phyloP scores from a whole-genome alignment of 768 basidiomycete genomes.

The Tylopilus sp. region DNA sequence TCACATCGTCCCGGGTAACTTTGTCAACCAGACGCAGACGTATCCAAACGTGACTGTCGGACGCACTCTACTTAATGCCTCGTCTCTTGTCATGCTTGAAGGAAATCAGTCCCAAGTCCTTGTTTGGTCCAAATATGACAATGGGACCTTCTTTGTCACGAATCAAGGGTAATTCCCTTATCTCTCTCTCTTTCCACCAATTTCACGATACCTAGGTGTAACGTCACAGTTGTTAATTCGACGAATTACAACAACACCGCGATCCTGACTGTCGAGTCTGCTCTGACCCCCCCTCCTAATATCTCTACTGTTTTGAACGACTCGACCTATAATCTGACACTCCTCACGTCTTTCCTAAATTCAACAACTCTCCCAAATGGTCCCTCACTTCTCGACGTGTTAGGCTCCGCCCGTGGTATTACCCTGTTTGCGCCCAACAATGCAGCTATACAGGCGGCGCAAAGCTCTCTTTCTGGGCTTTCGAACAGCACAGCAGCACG shows the following conservation, averaged over 20 bases:
- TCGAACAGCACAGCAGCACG: conserved; percentile 47
- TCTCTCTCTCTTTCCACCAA: not conserved
- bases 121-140: conserved; percentile 38
- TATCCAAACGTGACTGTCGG: conserved; percentile 62
- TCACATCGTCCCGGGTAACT: conserved; percentile 54
- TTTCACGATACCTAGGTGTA: conserved; percentile 31
- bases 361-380: conserved; percentile 26
- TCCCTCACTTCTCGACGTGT: conserved; percentile 21
- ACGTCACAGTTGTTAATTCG: conserved; percentile 37
- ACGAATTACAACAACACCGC: conserved; percentile 38
- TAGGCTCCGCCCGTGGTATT: conserved; percentile 45
- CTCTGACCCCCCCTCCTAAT: conserved; percentile 52
- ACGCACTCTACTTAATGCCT: conserved; percentile 56
- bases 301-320: conserved; percentile 40
- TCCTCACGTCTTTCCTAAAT: conserved; percentile 18
- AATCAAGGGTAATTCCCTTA: conserved; percentile 43
- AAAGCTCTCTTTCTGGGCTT: conserved; percentile 32
- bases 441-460: conserved; percentile 41
- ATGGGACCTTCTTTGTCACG: conserved; percentile 42
- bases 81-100: conserved; percentile 49
- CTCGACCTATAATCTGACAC: conserved; percentile 38
- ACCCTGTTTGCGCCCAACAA: conserved; percentile 69
- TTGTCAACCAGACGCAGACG: conserved; percentile 38
- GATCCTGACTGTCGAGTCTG: conserved; percentile 47
- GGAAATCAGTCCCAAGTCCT: conserved; percentile 58